phyloP scores from a whole-genome alignment of 768 basidiomycete species.

The Leccinum incarnatum region DNA sequence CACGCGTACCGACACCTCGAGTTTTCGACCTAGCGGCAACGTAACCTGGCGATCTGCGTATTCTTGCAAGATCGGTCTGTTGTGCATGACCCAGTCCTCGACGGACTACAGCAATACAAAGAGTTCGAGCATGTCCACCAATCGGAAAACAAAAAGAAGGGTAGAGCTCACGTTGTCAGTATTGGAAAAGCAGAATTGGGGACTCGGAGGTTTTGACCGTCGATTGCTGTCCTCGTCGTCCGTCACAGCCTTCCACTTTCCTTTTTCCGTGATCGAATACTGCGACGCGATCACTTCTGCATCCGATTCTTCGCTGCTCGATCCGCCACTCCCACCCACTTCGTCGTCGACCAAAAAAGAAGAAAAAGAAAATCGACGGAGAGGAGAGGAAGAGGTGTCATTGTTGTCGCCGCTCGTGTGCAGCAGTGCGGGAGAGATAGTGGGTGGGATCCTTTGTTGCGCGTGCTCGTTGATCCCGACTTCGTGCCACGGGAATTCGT shows the following conservation, averaged over 20 bases:
- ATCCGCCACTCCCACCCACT: neutral
- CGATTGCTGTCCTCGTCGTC: neutral
- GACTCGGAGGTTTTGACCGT: neutral
- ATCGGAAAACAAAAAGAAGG: neutral
- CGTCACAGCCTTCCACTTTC: constrained; percentile 10
- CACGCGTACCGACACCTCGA: constrained; percentile 24
- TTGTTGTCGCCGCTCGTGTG: neutral
- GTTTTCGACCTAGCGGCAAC: constrained; percentile 24
- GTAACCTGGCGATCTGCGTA: constrained; percentile 28
- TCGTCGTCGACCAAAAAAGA: neutral
- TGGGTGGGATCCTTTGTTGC: constrained; percentile 12
- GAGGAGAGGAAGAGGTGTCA: constrained; percentile 1
- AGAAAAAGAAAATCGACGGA: neutral
- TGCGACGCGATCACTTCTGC: neutral
- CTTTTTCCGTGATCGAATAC: constrained; percentile 7
- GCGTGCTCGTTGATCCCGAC: neutral
- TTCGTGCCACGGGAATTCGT: constrained; percentile 7
- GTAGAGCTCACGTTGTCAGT: constrained; percentile 5
- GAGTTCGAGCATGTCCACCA: neutral
- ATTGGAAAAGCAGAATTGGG: neutral
- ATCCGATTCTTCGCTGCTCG: neutral
- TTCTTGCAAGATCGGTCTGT: constrained; percentile 21
- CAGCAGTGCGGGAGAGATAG: constrained; percentile 17
- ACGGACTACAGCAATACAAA: constrained; percentile 9
- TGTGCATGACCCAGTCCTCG: constrained; percentile 24